Evolutionary conservation across 495 filamentous ascomycete species (phyloP).

Genomic region (Aspergillus campestris): DNA sequence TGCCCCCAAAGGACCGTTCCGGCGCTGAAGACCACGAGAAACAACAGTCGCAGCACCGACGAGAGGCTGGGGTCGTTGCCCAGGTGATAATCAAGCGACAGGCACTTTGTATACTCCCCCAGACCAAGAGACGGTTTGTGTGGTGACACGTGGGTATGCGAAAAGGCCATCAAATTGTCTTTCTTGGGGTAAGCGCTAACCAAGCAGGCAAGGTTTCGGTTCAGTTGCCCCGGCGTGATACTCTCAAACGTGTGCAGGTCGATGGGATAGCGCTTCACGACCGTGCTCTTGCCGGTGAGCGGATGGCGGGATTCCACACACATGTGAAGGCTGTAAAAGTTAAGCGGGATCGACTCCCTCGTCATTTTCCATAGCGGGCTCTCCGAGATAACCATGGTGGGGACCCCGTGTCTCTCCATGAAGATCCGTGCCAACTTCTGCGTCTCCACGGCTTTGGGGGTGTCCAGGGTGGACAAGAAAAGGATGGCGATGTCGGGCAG

Average conservation of each 20-base stretch:
- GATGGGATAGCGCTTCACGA: constrained; percentile 57
- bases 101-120: constrained; percentile 24
- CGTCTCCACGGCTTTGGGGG: constrained; percentile 36
- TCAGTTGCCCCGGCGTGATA: constrained; percentile 65
- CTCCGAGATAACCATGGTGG: constrained; percentile 60
- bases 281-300: constrained; percentile 37
- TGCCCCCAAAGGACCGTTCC: constrained; percentile 30
- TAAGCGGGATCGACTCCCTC: constrained; percentile 37
- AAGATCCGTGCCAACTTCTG: constrained; percentile 49
- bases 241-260: constrained; percentile 65
- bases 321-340: constrained; percentile 54
- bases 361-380: constrained; percentile 42
- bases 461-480: constrained; percentile 52
- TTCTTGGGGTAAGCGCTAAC: constrained; percentile 40
- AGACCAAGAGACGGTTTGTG: constrained; percentile 11
- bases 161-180: constrained; percentile 14
- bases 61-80: constrained; percentile 29
- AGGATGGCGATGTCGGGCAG: constrained; percentile 65
- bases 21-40: constrained; percentile 30
- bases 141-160: constrained; percentile 5
- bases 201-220: constrained; percentile 63
- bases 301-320: constrained; percentile 56
- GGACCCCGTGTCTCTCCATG: constrained; percentile 56
- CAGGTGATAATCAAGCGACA: constrained; percentile 19
- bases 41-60: constrained; percentile 30